Base-by-base conservation (phyloP, 257 asterid genomes). In the Lycium ferocissimum region DNA sequence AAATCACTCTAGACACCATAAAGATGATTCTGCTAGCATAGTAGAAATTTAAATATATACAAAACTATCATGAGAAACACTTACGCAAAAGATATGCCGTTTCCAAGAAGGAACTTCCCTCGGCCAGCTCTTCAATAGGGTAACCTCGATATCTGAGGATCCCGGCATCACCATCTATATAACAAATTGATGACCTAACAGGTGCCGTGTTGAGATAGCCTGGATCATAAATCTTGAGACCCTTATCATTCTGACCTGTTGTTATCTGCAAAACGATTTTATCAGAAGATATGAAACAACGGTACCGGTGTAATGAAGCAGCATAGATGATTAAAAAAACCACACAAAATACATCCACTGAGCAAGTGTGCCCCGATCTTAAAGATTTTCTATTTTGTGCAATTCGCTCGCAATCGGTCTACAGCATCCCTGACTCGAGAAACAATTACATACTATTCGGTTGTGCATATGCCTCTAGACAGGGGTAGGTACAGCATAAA, bases 171-270 rank as follows among this genome's bases (percentile, higher is more conserved):
- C 99, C 99, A 88, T 96, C 98, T 56, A 96, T 96, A 84, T 96
- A 96, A 85, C 94, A 95, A 82, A 96, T 93, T 3, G 98, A 94
- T 17, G 99, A 96, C 80, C 97, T 90, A 26, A 96, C 99, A 1
- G 99, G 99, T 80, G 99, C 99, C 7, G 98, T 96, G 87, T 96
- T 96, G 72, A 95, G 97, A 88, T 96, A 96, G 35, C 99, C 99
- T 0, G 99, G 99, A 90, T 96, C 99, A 86, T 95, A 96, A 67
- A 96, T 97, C 91, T 96, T 96, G 81, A 96, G 94, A 88, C 99
- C 99, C 92, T 96, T 96, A 88, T 96, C 99, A 88, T 85, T 85
- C 79, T 92, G 85, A 49, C 93, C 98, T 1, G 91, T 83, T 79
- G 91, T 89, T 89, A 95, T 94, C 99, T 95, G 95, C 79, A 87